These are phyloP conservation scores for Kluyveromyces lactis DNA, from an alignment of 805 yeast genomes.

Conservation along the genomic window DNA sequence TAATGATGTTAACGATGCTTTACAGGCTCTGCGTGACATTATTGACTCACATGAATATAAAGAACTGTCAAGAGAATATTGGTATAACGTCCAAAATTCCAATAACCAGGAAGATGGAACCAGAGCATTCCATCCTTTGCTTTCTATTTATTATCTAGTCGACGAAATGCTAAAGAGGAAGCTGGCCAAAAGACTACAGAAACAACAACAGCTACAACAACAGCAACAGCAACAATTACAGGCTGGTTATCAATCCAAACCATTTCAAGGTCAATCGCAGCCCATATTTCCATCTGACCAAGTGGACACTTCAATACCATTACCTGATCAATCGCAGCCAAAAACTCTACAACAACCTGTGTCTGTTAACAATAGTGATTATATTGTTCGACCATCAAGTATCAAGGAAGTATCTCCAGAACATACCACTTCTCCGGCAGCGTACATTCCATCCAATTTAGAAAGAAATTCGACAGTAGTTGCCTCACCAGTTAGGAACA, in stretches of 20 bases:
- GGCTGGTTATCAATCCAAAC: not conserved
- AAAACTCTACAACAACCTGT: not conserved
- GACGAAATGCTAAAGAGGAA: constrained; percentile 75
- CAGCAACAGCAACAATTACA: constrained; percentile 2
- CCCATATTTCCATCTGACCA: not conserved
- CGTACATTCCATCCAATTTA: constrained; percentile 2
- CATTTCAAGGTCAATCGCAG: not conserved
- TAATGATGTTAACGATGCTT: constrained; percentile 45
- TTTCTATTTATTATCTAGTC: constrained; percentile 80
- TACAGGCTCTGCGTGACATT: constrained; percentile 46
- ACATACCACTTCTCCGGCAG: not conserved
- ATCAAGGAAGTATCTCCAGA: not conserved
- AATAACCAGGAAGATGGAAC: constrained; percentile 57
- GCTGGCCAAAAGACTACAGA: constrained; percentile 36
- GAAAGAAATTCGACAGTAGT: constrained; percentile 3
- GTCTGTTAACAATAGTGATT: not conserved
- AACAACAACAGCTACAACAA: constrained; percentile 15
- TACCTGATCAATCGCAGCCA: not conserved
- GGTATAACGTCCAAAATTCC: constrained; percentile 12
- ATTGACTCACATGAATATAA: constrained; percentile 57
- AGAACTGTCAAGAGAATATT: constrained; percentile 21
- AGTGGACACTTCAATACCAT: constrained; percentile 3
- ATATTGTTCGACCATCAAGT: not conserved
- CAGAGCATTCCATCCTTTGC: constrained; percentile 75
- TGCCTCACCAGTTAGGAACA: constrained; percentile 25